Conservation (phyloP, 139 green algal species). For the Coccomyxa sp. region DNA sequence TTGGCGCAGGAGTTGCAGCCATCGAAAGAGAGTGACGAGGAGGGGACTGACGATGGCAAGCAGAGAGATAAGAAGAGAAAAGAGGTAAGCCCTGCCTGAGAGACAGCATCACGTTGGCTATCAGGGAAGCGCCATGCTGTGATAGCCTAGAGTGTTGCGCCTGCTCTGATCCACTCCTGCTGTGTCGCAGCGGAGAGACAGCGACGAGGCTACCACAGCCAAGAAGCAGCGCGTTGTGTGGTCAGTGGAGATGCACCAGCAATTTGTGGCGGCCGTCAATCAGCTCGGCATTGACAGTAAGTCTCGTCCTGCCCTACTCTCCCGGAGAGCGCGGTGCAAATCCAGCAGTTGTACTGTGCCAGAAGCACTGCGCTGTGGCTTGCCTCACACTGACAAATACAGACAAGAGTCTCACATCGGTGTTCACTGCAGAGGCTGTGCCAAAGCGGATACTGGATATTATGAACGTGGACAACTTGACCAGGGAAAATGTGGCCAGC, state of each 20-base stretch:
- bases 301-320: constrained; percentile 9
- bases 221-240: constrained; percentile 96
- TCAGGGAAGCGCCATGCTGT: too few species aligned
- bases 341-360: neutral
- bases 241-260: constrained; percentile 92
- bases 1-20: neutral
- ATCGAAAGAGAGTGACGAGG: constrained; percentile 8
- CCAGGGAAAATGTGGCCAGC: constrained; percentile 92
- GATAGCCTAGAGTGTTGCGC: too few species aligned
- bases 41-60: constrained; percentile 6
- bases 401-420: too few species aligned
- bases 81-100: constrained; percentile 4
- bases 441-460: constrained; percentile 97
- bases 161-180: neutral
- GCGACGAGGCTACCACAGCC: constrained; percentile 19
- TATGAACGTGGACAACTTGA: constrained; percentile 92
- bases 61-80: constrained; percentile 23
- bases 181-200: constrained; percentile 15
- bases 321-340: neutral
- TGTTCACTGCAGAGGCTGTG: constrained; percentile 77
- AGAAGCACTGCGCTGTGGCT: neutral
- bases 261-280: constrained; percentile 93
- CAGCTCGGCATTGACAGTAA: constrained; percentile 91
- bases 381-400: too few species aligned
- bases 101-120: too few species aligned